Percentiles rank a stretch among this genome's conserved stretches.
Evolutionary conservation across 1,139 yeast species (phyloP).

Genomic region (Blastobotrys raffinosifermentans): DNA sequence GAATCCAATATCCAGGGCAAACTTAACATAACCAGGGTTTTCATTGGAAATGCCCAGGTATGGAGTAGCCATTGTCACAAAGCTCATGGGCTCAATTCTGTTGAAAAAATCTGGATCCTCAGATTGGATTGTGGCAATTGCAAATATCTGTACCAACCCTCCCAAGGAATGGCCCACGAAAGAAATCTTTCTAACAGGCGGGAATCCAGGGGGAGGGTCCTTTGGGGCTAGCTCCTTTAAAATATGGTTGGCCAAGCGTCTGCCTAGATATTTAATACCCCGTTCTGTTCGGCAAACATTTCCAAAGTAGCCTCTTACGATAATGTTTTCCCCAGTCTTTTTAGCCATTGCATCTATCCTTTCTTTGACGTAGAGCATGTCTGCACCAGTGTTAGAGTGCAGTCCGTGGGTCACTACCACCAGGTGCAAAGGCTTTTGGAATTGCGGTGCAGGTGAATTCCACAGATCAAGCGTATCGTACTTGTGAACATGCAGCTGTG

Average conservation of each 20-base stretch:
- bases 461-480: constrained; percentile 68
- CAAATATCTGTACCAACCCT: constrained; percentile 85
- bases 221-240: constrained; percentile 48
- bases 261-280: constrained; percentile 83
- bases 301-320: constrained; percentile 77
- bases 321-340: constrained; percentile 49
- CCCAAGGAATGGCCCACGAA: constrained; percentile 92
- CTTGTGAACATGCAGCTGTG: constrained; percentile 41
- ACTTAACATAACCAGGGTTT: constrained; percentile 79
- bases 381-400: constrained; percentile 85
- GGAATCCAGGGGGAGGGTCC: constrained; percentile 13
- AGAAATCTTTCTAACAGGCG: constrained; percentile 48
- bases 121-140: constrained; percentile 71
- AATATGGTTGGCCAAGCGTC: constrained; percentile 71
- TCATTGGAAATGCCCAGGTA: constrained; percentile 79
- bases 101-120: constrained; percentile 70
- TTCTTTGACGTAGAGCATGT: constrained; percentile 81
- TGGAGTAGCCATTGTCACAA: constrained; percentile 83
- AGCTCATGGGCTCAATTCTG: constrained; percentile 66
- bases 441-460: constrained; percentile 51
- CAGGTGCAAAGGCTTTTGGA: constrained; percentile 53
- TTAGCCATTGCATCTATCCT: constrained; percentile 53
- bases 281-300: constrained; percentile 87
- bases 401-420: constrained; percentile 86
- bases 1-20: constrained; percentile 80